These are phyloP conservation scores for Thecaphora thlaspeos DNA, from an alignment of 1,284 basidiomycete genomes.

Conservation along the genomic window DNA sequence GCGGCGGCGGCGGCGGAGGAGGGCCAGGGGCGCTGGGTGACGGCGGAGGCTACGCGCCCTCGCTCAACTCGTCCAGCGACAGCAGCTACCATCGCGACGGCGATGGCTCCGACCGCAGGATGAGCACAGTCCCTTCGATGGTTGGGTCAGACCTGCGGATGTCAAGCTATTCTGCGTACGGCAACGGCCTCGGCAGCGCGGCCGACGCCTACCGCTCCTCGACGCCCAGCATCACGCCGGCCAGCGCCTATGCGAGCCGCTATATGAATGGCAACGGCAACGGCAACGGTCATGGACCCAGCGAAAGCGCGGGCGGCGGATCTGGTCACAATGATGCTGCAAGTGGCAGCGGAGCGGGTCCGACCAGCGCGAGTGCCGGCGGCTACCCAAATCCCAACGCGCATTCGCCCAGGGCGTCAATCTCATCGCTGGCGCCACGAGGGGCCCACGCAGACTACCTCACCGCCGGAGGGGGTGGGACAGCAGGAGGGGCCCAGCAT, in stretches of 20 bases:
- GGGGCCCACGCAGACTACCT: too few relatives aligned
- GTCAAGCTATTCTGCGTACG: slow-evolving; percentile 19
- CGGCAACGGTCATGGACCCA: slow-evolving; percentile 3
- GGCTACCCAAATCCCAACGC: slow-evolving; percentile 29
- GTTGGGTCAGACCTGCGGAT: slow-evolving; percentile 16
- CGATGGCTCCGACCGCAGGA: slow-evolving; percentile 9
- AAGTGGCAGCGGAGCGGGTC: neutral
- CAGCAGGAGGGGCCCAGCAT: too few relatives aligned
- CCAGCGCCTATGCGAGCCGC: slow-evolving; percentile 29
- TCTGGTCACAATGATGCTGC: too few relatives aligned
- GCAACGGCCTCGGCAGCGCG: slow-evolving; percentile 18
- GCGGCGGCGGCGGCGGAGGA: too few relatives aligned
- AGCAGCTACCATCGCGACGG: too few relatives aligned
- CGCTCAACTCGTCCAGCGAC: too few relatives aligned
- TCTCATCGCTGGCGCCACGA: too few relatives aligned
- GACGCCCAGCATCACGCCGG: slow-evolving; percentile 8
- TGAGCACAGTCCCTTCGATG: slow-evolving; percentile 19
- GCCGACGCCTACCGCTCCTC: slow-evolving; percentile 24
- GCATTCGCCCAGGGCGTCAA: slow-evolving; percentile 22
- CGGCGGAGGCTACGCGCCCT: too few relatives aligned
- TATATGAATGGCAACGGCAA: slow-evolving; percentile 14
- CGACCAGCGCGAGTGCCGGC: slow-evolving; percentile 1
- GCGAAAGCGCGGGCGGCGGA: neutral
- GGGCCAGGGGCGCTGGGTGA: too few relatives aligned
- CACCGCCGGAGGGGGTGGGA: too few relatives aligned